Conservation (phyloP, 2,329 filamentous ascomycete genomes). For the Thyridium curvatum region DNA sequence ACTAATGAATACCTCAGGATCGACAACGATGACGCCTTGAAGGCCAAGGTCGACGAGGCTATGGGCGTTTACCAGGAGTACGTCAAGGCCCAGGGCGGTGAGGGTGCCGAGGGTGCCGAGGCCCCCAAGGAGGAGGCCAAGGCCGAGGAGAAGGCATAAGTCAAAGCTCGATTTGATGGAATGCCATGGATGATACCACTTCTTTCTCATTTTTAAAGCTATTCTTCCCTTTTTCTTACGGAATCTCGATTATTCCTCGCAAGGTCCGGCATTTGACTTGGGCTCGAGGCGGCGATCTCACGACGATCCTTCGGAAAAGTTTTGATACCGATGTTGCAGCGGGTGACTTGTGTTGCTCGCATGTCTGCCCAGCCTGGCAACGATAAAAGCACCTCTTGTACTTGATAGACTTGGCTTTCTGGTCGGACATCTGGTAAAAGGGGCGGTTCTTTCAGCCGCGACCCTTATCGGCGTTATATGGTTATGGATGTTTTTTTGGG, state of each 20-base stretch:
- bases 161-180: conserved; percentile 10
- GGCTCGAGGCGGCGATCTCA: background rate
- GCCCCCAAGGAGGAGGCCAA: conserved; percentile 47
- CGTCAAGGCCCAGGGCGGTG: conserved; percentile 69
- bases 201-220: conserved; percentile 10
- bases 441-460: background rate
- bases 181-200: conserved; percentile 16
- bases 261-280: conserved; percentile 3
- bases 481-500: background rate
- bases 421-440: background rate
- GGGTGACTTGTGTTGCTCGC: background rate
- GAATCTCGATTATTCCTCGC: too few species aligned
- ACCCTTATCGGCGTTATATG: background rate
- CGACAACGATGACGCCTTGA: conserved; percentile 81
- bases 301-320: background rate
- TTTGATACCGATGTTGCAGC: background rate
- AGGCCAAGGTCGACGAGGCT: conserved; percentile 95
- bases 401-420: conserved; percentile 1
- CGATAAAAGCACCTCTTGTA: background rate
- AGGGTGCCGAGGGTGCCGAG: conserved; percentile 26
- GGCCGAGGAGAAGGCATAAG: conserved; percentile 46
- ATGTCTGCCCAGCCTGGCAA: background rate
- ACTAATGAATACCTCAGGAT: conserved; percentile 50
- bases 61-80: conserved; percentile 98
- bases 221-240: conserved; percentile 4